These are phyloP conservation scores for Solanum appendiculatum DNA, from an alignment of 257 asterid genomes.

Conservation along the genomic window DNA sequence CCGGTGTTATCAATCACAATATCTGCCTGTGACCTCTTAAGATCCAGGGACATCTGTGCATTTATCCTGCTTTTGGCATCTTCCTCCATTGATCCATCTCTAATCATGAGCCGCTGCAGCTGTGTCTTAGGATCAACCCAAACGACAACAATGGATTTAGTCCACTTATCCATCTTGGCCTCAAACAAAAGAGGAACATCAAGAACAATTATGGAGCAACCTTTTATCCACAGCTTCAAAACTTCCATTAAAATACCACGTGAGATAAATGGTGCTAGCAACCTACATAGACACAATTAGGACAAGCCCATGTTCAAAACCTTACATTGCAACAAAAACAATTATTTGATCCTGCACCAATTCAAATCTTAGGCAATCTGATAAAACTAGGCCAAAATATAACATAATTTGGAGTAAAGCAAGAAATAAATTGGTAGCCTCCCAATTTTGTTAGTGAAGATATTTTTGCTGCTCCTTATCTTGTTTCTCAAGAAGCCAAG, in stretches of 20 bases:
- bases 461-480: background rate
- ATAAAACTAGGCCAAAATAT: background rate
- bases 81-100: slow-evolving; percentile 71
- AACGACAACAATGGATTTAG: slow-evolving; percentile 75
- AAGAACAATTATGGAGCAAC: slow-evolving; percentile 59
- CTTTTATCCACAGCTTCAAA: slow-evolving; percentile 74
- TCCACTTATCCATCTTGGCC: slow-evolving; percentile 80
- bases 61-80: slow-evolving; percentile 67
- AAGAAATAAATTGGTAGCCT: background rate
- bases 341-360: background rate
- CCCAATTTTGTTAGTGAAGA: background rate
- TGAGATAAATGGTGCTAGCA: slow-evolving; percentile 80
- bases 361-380: background rate
- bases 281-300: slow-evolving; percentile 30
- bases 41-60: slow-evolving; percentile 83
- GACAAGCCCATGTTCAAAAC: background rate
- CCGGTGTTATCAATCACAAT: slow-evolving; percentile 69
- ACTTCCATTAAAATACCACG: slow-evolving; percentile 58
- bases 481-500: background rate
- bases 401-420: background rate
- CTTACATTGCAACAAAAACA: background rate
- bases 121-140: slow-evolving; percentile 89
- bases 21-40: slow-evolving; percentile 63
- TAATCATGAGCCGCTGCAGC: slow-evolving; percentile 59
- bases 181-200: slow-evolving; percentile 94